phyloP scores from a whole-genome alignment of 192 early-diverging fungal genomes.

The Umbelopsis sp. region DNA sequence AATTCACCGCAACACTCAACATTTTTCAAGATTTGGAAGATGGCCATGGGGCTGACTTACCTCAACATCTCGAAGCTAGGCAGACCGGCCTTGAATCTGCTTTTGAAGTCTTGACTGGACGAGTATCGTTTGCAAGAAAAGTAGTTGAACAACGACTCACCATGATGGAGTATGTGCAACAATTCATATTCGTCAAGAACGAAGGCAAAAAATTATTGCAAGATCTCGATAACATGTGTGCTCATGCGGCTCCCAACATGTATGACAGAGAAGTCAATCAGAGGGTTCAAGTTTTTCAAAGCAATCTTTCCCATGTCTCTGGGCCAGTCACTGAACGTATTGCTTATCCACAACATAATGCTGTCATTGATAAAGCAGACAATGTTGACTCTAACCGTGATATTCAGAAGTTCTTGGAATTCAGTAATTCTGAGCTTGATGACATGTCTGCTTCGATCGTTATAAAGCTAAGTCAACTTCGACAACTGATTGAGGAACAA shows the following conservation, averaged over 20 bases:
- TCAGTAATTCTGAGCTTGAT: conserved; percentile 16
- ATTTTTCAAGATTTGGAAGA: conserved; percentile 44
- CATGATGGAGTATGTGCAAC: conserved; percentile 40
- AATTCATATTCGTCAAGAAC: conserved; percentile 8
- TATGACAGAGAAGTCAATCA: conserved; percentile 10
- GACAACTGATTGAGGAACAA: conserved; percentile 24
- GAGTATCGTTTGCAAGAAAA: conserved; percentile 33
- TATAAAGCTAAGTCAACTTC: conserved; percentile 2
- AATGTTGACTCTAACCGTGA: conserved; percentile 21
- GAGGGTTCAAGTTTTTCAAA: conserved; percentile 16
- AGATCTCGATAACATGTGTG: conserved; percentile 10
- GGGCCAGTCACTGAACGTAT: conserved; percentile 18
- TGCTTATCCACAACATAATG: conserved; percentile 16
- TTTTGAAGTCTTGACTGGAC: conserved; percentile 31
- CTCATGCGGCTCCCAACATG: not conserved
- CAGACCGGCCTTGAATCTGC: conserved; percentile 36
- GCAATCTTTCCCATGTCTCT: conserved; percentile 17
- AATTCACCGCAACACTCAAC: conserved; percentile 30
- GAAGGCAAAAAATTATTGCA: conserved; percentile 14
- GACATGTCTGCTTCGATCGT: conserved; percentile 2
- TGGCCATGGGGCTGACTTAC: conserved; percentile 20
- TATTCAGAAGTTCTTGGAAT: not conserved
- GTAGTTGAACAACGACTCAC: conserved; percentile 41
- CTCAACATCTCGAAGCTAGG: conserved; percentile 33
- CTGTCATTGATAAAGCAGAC: conserved; percentile 11